These are phyloP conservation scores for Themeda triandra DNA, from an alignment of 176 grass and related monocot genomes.

Conservation along the genomic window DNA sequence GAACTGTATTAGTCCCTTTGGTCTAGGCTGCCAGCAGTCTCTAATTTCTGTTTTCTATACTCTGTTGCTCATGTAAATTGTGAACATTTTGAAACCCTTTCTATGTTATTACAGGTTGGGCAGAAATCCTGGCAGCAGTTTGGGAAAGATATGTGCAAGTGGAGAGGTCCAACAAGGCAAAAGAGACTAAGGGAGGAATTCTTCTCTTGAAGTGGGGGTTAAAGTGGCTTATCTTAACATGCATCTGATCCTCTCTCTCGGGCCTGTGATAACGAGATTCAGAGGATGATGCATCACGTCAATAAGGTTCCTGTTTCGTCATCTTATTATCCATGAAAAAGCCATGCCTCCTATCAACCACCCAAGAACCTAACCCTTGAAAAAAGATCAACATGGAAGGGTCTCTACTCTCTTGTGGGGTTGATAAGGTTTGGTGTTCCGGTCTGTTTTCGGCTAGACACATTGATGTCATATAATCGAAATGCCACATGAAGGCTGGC, in stretches of 20 bases:
- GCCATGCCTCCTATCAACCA: constrained; percentile 15
- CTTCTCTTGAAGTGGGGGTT: constrained; percentile 25
- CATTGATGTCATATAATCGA: constrained; percentile 21
- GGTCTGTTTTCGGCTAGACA: constrained; percentile 28
- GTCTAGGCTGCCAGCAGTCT: neutral
- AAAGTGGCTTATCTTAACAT: constrained; percentile 41
- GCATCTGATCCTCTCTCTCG: constrained; percentile 44
- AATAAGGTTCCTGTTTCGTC: constrained; percentile 23
- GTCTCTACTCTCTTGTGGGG: neutral
- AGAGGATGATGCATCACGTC: constrained; percentile 5
- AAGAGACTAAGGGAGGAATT: neutral
- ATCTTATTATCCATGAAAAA: constrained; percentile 28
- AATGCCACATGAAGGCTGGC: constrained; percentile 29
- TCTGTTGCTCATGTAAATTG: neutral
- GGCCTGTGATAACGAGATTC: constrained; percentile 1
- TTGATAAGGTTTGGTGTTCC: constrained; percentile 10
- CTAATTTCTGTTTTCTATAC: neutral
- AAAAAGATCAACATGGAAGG: constrained; percentile 11
- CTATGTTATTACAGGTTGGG: neutral
- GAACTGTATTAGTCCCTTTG: neutral
- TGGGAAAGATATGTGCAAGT: neutral
- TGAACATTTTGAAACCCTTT: neutral
- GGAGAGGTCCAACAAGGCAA: neutral
- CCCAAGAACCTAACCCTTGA: constrained; percentile 22
- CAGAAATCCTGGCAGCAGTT: neutral